Evolutionary conservation across 202 grass and related monocot genomes (phyloP).

Genomic region (Setaria viridis): DNA sequence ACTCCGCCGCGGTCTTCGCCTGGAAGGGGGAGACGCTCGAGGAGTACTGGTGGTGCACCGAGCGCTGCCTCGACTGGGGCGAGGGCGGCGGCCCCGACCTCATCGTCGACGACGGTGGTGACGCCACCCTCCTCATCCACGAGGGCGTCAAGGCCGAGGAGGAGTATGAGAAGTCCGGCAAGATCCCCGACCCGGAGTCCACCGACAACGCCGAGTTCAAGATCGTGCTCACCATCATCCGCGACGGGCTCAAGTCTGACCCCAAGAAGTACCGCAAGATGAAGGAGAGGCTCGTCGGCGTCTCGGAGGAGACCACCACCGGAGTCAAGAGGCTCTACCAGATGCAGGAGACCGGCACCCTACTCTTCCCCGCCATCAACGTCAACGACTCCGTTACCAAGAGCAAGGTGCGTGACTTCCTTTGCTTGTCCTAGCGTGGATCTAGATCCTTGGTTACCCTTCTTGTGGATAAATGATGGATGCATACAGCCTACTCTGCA

Average conservation of each 20-base stretch:
- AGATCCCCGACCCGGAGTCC: slow-evolving; percentile 73
- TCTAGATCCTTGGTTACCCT: background rate
- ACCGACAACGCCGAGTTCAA: slow-evolving; percentile 97
- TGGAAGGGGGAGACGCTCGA: slow-evolving; percentile 98
- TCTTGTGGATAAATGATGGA: background rate
- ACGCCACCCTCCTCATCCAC: slow-evolving; percentile 90
- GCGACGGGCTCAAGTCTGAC: slow-evolving; percentile 73
- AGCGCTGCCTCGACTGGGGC: slow-evolving; percentile 95
- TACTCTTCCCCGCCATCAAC: slow-evolving; percentile 96
- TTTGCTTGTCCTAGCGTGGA: background rate
- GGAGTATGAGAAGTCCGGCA: slow-evolving; percentile 78
- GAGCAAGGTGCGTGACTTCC: slow-evolving; percentile 72
- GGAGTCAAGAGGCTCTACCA: slow-evolving; percentile 99
- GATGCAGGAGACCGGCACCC: slow-evolving; percentile 80
- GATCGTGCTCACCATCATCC: slow-evolving; percentile 87
- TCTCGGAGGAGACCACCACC: slow-evolving; percentile 96
- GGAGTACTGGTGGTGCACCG: slow-evolving; percentile 99
- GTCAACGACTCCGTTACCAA: slow-evolving; percentile 98
- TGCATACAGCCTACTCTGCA: background rate
- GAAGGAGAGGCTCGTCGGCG: slow-evolving; percentile 91
- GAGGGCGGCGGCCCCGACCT: slow-evolving; percentile 73
- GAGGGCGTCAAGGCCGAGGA: slow-evolving; percentile 93
- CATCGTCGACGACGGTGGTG: slow-evolving; percentile 91
- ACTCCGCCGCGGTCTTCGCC: slow-evolving; percentile 87
- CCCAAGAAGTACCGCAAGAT: slow-evolving; percentile 88